phyloP scores from a whole-genome alignment of 805 yeast species.

The Kuraishia ogatae region DNA sequence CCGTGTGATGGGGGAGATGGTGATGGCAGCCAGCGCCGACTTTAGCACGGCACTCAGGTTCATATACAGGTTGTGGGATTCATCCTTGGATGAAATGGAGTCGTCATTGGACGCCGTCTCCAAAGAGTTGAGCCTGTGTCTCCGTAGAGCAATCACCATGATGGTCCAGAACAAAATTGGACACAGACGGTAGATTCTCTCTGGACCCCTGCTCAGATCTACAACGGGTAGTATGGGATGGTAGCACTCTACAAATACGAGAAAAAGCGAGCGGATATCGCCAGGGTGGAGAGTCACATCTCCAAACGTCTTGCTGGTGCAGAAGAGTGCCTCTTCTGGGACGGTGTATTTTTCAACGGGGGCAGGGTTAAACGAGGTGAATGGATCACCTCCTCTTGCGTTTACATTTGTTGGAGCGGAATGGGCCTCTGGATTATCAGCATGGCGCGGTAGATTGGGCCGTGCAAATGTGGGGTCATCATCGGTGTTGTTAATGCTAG shows the following conservation, averaged over 20 bases:
- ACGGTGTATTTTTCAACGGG: conserved; percentile 10
- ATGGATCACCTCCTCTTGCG: neutral
- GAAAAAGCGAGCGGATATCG: conserved; percentile 52
- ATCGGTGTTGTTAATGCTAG: conserved; percentile 6
- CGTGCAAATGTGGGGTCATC: conserved; percentile 8
- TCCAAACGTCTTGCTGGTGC: conserved; percentile 67
- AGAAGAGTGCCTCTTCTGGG: conserved; percentile 30
- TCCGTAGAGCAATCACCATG: conserved; percentile 73
- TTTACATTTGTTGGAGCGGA: neutral
- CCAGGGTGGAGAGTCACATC: conserved; percentile 52
- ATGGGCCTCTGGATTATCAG: neutral
- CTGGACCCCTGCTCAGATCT: conserved; percentile 76
- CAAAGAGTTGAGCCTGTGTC: conserved; percentile 29
- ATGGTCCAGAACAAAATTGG: conserved; percentile 94
- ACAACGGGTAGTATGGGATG: conserved; percentile 87
- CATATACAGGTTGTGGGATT: conserved; percentile 36
- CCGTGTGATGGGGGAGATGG: conserved; percentile 84
- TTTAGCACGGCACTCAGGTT: conserved; percentile 63
- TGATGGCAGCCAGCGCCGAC: conserved; percentile 74
- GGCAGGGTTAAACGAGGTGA: conserved; percentile 1
- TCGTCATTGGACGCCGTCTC: conserved; percentile 8
- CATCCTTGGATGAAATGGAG: conserved; percentile 7
- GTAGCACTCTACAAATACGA: conserved; percentile 67
- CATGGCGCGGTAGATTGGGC: conserved; percentile 1
- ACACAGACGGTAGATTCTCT: conserved; percentile 64